Base-by-base conservation (phyloP, 352 stramenopile species). In the Pilasporangium apinafurcum region DNA sequence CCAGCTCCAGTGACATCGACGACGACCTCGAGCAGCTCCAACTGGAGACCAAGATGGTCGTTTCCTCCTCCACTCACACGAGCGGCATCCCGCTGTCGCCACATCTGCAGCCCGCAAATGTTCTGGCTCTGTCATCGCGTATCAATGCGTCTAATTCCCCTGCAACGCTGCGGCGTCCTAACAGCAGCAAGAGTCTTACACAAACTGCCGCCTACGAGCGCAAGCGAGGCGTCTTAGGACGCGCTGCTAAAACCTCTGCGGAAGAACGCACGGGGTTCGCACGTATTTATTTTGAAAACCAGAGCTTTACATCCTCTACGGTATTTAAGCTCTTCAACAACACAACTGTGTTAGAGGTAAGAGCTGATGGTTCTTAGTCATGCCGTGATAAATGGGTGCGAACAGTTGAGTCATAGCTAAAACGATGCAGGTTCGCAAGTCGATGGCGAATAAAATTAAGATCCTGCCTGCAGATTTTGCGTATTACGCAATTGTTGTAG, bases 201-300 rank as follows among this genome's bases (percentile, higher is more conserved):
- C 48, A 48, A 27, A 29, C 39, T 9, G 34, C 31, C 5, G 39
- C 48, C 6, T 48, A 55, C 29, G 49, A 56, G n/a, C 49, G 49
- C 25, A 49, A 49, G 36, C 49, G 48, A 16, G 43, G 48, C 9
- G 34, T 40, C 26, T 31, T 36, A 22, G 22, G 21, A 29, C 56
- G 10, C 4, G 48, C 37, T 20, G 72, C 71, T 30, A 48, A 44
- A 0, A 41, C 52, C 36, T 41, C 52, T 17, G 53, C 60, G 5
- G 65, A 86, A 4, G 71, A 84, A 18, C 68, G 71, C 37, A 74
- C 69, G 26, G 81, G 71, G 13, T 92, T 86, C 51, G 81, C 75
- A 24, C 64, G 81, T 31, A 92, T 92, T 54, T 92, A 85, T 56
- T 92, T 88, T 47, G 73, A 92, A 36, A 88, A 81, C 55, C 66